phyloP scores from a whole-genome alignment of 164 flowering plant species.

The Platanus orientalis region DNA sequence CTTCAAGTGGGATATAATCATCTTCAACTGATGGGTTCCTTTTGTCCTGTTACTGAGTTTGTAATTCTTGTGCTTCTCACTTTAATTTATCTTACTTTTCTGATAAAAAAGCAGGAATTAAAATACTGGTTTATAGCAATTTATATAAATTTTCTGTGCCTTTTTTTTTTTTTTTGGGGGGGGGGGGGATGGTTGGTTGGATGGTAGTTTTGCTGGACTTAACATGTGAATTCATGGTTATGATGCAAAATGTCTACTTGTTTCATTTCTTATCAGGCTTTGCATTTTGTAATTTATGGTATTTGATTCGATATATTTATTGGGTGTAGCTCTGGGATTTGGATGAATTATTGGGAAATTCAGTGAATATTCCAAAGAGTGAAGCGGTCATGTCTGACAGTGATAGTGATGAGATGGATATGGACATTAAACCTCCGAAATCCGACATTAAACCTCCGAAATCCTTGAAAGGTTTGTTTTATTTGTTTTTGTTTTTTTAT shows the following conservation, averaged over 20 bases:
- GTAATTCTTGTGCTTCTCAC: too few species aligned
- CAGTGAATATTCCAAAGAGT: conserved; percentile 15
- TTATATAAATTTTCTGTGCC: too few species aligned
- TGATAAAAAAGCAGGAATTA: too few species aligned
- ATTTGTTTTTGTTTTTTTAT: not conserved
- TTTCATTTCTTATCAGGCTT: not conserved
- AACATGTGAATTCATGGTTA: too few species aligned
- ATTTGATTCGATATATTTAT: not conserved
- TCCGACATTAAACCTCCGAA: conserved; percentile 30
- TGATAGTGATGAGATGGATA: conserved; percentile 60
- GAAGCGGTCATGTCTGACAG: conserved; percentile 28
- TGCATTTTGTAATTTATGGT: not conserved
- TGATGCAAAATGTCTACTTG: not conserved
- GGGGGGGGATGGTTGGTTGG: too few species aligned
- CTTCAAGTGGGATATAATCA: too few species aligned
- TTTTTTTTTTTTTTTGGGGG: too few species aligned
- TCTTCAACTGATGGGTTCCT: too few species aligned
- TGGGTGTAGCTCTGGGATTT: conserved; percentile 61
- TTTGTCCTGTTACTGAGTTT: too few species aligned
- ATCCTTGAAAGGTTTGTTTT: conserved; percentile 33
- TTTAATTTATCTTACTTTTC: too few species aligned
- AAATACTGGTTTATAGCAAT: too few species aligned
- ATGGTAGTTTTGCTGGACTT: too few species aligned
- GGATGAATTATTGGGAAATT: conserved; percentile 48
- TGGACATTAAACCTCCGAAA: conserved; percentile 28